Percentiles rank a stretch among this genome's conserved stretches.
These are phyloP conservation scores for Pythium brassicae DNA, from an alignment of 352 stramenopile genomes.

Conservation along the genomic window DNA sequence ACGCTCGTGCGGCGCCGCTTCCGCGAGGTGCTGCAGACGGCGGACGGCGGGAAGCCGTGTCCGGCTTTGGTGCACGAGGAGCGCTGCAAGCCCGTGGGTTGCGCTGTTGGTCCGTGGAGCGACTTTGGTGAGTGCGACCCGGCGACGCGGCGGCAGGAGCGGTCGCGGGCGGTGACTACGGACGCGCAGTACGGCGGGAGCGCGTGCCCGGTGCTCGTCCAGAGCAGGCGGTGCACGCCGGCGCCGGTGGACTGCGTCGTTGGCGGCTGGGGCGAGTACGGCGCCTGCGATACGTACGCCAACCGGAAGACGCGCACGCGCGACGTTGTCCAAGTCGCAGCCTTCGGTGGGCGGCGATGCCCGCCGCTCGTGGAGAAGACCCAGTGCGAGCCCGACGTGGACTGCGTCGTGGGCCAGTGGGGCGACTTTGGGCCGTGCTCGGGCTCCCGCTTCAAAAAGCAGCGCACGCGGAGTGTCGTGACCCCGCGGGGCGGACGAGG, in stretches of 20 bases:
- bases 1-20: slow-evolving; percentile 27
- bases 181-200: slow-evolving; percentile 27
- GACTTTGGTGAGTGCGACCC: slow-evolving; percentile 29
- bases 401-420: slow-evolving; percentile 66
- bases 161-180: slow-evolving; percentile 25
- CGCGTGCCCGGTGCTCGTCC: slow-evolving; percentile 28
- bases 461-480: slow-evolving; percentile 32
- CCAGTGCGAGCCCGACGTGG: slow-evolving; percentile 34
- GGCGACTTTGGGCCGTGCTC: slow-evolving; percentile 30
- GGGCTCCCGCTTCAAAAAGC: slow-evolving; percentile 24
- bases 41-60: slow-evolving; percentile 36
- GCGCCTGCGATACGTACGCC: slow-evolving; percentile 32
- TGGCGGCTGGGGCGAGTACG: slow-evolving; percentile 40
- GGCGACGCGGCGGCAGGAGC: slow-evolving; percentile 15
- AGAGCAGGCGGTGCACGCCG: slow-evolving; percentile 29
- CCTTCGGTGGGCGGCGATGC: slow-evolving; percentile 34
- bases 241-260: slow-evolving; percentile 47
- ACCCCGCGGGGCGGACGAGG: slow-evolving; percentile 27
- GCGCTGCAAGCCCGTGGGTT: slow-evolving; percentile 36
- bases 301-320: slow-evolving; percentile 48
- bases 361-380: slow-evolving; percentile 26
- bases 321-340: slow-evolving; percentile 23
- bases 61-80: slow-evolving; percentile 40
- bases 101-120: slow-evolving; percentile 32
- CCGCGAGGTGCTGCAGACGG: slow-evolving; percentile 29